phyloP scores from a whole-genome alignment of 2,329 filamentous ascomycete genomes.

The Calonectria ilicicola region DNA sequence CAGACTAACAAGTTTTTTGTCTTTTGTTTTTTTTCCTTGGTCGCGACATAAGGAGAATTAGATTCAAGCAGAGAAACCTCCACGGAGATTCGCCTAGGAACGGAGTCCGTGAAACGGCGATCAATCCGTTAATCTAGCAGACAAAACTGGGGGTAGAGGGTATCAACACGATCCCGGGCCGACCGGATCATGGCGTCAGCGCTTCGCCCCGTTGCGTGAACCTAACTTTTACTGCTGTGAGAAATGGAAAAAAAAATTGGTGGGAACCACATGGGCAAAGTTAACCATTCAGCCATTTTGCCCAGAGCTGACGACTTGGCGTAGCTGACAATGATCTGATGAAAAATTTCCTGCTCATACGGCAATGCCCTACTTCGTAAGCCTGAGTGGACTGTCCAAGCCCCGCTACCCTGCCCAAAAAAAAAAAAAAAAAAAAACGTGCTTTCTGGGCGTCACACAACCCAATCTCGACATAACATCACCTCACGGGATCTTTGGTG shows the following conservation, averaged over 20 bases:
- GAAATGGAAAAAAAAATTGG: neutral
- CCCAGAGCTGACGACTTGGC: constrained; percentile 4
- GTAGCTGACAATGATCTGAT: constrained; percentile 7
- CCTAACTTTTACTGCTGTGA: neutral
- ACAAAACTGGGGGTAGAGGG: constrained; percentile 8
- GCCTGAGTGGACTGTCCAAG: neutral
- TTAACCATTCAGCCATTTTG: neutral
- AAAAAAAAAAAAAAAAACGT: constrained; percentile 23
- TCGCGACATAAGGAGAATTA: constrained; percentile 10
- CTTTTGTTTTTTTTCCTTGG: neutral
- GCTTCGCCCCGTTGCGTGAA: constrained; percentile 15
- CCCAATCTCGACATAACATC: constrained; percentile 45
- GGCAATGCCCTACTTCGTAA: neutral
- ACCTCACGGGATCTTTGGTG: constrained; percentile 30
- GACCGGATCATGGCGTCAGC: constrained; percentile 16
- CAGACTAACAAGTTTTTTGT: neutral
- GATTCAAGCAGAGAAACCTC: neutral
- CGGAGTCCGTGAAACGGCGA: constrained; percentile 1
- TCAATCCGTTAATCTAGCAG: constrained; percentile 27
- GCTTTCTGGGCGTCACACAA: constrained; percentile 33
- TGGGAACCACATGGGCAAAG: neutral
- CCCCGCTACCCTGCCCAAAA: constrained; percentile 34
- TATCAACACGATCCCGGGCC: constrained; percentile 1
- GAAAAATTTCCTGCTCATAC: constrained; percentile 13
- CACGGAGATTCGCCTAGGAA: neutral